Base-by-base conservation (phyloP, 176 grass and related monocot species). In the Tillandsia fasciculata region DNA sequence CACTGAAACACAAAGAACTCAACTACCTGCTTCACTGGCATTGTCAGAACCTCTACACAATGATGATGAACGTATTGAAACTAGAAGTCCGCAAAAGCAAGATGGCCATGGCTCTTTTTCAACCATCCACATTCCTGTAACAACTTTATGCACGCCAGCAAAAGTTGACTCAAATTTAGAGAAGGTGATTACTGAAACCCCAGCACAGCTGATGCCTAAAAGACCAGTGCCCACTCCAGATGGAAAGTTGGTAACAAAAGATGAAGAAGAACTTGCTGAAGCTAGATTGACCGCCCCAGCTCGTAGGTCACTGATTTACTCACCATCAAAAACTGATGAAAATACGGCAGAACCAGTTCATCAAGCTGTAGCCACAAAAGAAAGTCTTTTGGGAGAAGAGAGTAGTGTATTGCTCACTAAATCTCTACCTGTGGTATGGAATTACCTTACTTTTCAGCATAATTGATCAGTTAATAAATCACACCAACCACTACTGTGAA, bases 301-400 rank as follows among this genome's bases (percentile, higher is more conserved):
- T 33, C 90, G 95, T 52, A 88, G 87, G 63, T 88, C 84, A 75
- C 72, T 93, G 23, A 85, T 90, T 66, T 82, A 80, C 15, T 78
- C 83, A 68, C 80, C 80, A 70, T 73, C 87, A 49, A 77, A 93
- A 66, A 18, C 65, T 24, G 66, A 74, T 61, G 82, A 12, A 88
- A 53, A 26, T 64, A 69, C 66, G 26, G 75, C 68, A 64, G 70
- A 42, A 80, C 14, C 59, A 23, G 54, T 66, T 78, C 51, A 76
- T 68, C 48, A 75, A 42, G 28, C 64, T 80, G 64, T 69, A 75
- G 24, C 65, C 53, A 64, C 51, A 61, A 82, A 71, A 68, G 26
- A 27, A 58, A 78, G 52, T 50, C 70, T 82, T 48, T 71, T 83
- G 78, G 79, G 77, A 57, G 74, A 80, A 80, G 79, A 63, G 54